Evolutionary conservation across 2,329 filamentous ascomycete species (phyloP).

Genomic region (Diaporthe longicolla): DNA sequence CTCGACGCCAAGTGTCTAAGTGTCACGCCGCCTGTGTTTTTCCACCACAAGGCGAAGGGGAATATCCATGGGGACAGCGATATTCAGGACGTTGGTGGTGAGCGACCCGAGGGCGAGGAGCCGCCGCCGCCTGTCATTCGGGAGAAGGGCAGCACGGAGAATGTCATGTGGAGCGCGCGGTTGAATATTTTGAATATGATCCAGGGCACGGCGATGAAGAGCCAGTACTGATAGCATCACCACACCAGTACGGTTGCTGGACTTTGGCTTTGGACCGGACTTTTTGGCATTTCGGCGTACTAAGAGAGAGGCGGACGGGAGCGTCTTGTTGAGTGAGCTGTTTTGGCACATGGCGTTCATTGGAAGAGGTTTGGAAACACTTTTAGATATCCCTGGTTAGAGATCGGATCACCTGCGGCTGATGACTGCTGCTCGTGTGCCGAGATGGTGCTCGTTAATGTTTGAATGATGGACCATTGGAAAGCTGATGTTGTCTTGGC

Average conservation of each 20-base stretch:
- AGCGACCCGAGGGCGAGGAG: conserved; percentile 38
- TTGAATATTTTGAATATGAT: conserved; percentile 53
- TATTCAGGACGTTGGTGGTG: conserved; percentile 47
- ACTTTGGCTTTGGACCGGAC: neutral
- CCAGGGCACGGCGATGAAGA: conserved; percentile 48
- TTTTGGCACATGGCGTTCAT: neutral
- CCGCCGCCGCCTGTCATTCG: conserved; percentile 40
- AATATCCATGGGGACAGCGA: conserved; percentile 49
- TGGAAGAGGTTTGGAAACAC: neutral
- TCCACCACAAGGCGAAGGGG: conserved; percentile 51
- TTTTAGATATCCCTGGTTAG: conserved; percentile 26
- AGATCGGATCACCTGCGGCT: conserved; percentile 1
- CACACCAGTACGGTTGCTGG: no score
- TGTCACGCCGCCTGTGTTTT: conserved; percentile 52
- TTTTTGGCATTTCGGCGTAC: neutral
- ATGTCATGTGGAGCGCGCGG: conserved; percentile 53
- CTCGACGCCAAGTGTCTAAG: conserved; percentile 52
- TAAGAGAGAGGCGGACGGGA: neutral
- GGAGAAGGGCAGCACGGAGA: conserved; percentile 52
- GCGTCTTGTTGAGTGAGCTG: neutral
- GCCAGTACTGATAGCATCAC: conserved; percentile 45
- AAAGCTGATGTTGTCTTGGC: no score
- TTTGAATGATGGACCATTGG: neutral
- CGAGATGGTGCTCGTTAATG: no score
- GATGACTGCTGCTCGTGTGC: neutral